Conservation (phyloP, 2,329 filamentous ascomycete species). For the Orbilia blumenaviensis region DNA sequence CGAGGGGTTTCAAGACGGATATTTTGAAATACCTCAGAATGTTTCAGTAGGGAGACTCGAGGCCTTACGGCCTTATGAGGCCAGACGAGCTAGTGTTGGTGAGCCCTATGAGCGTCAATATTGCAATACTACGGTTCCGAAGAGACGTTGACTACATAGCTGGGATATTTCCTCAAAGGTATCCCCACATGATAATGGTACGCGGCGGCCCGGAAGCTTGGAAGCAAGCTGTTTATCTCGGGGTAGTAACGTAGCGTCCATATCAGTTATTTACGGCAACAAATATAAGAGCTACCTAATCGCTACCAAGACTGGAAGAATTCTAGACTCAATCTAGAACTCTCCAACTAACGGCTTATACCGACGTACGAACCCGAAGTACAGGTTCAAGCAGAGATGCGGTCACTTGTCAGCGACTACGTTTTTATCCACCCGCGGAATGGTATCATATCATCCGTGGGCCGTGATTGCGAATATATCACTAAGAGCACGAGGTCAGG, state of each 20-base stretch:
- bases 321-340: no score
- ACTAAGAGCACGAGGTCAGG: neutral
- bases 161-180: neutral
- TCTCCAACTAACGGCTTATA: no score
- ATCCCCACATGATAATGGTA: neutral
- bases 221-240: no score
- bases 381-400: neutral
- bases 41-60: neutral
- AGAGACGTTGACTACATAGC: no score
- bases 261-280: neutral
- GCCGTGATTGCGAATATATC: neutral
- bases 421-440: no score
- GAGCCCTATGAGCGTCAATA: neutral
- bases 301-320: no score
- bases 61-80: neutral
- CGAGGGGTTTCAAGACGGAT: neutral
- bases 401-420: neutral
- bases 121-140: neutral
- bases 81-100: neutral
- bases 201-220: neutral
- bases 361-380: no score
- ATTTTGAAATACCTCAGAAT: neutral
- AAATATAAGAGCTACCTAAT: neutral
- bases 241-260: no score
- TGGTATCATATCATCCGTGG: neutral